Evolutionary conservation across 2,329 filamentous ascomycete genomes (phyloP), one percentile per base, ranked within the genome.

Genomic region (Trichoderma koningiopsis): DNA sequence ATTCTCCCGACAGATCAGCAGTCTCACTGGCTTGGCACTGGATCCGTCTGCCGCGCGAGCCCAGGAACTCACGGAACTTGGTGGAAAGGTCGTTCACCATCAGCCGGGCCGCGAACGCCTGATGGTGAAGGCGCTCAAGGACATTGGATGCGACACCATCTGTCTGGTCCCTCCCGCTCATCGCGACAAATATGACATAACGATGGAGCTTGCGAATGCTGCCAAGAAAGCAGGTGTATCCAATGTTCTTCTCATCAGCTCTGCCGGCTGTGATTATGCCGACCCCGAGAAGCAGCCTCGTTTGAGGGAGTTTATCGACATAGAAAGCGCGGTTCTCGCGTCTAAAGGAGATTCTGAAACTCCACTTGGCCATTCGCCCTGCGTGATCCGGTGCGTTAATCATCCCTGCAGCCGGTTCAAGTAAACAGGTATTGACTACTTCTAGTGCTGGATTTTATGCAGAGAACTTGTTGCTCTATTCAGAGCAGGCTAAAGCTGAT

Each of bases 381-480:
- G 81, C 70, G 77, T 85, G 10, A 84, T 85, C 71, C 77, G 83
- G 82, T 83, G 43, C 11, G 58, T 49, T 7, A 22, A 8, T 3
- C 16, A 14, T 31, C 19, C 7, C 10, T 16, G 11, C 19, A 5
- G 52, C 24, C 29, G 1, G 14, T 14, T 11, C 5, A 43, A n/a
- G 33, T 19, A 29, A 13, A n/a, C 22, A 57, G 7, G 24, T 24
- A 27, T 22, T 47, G 7, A 59, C n/a, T 14, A 19, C 10, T 11
- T 29, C 2, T 35, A 84, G 83, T 5, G 82, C 83, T 19, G 83
- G 83, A 3, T 85, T 85, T 72, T 85, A 85, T 70, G 82, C 83
- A 3, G 83, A 86, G 74, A 86, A 86, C 66, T 75, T 86, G n/a
- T 77, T 86, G 2, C 72, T 82, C 1, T 85, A 86, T 71, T 77